Evolutionary conservation across 805 yeast species (phyloP), one percentile per base, ranked within the genome.

Genomic region (Grigorovia yakushimaensis): DNA sequence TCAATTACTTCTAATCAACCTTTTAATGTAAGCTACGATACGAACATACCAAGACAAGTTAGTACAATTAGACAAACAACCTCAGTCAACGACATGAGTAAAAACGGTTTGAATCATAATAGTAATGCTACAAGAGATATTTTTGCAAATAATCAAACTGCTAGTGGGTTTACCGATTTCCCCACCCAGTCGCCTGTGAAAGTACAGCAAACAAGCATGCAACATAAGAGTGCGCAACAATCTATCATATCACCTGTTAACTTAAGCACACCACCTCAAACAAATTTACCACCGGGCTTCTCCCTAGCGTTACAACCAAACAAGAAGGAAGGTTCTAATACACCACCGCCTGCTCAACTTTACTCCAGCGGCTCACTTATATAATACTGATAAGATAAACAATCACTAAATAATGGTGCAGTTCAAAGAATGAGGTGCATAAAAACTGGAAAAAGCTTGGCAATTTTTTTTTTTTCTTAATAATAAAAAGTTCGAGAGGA

Each of bases 221-320:
- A 27, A 15, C 27, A 24, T 8, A 17, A 8, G 9, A 20, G 23
- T 20, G 11, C n/a, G 42, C 18, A 4, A 21, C 17, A 27, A 17
- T 18, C 18, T 8, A 4, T 18, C 24, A 18, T 40, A n/a, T 15
- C 42, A 18, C 8, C n/a, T 7, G 33, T 19, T 15, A n/a, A 22
- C 19, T 6, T 18, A 10, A 41, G 15, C 38, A 23, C 46, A 11
- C 39, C 37, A n/a, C 40, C 46, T n/a, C 43, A 17, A 17, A 41
- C 46, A 19, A 40, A 46, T 24, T 54, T 67, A 8, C 75, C 75
- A 18, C 76, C 74, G 1, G 74, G 76, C 5, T 71, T 71, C 46
- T 68, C 71, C 1, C 60, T 64, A 30, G 54, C 68, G 6, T 49
- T 70, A 27, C 73, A 58, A 44, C 72, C 63, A 35, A 64, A 49